Conservation (phyloP, 1,284 basidiomycete species). For the Uromyces viciae-fabae region DNA sequence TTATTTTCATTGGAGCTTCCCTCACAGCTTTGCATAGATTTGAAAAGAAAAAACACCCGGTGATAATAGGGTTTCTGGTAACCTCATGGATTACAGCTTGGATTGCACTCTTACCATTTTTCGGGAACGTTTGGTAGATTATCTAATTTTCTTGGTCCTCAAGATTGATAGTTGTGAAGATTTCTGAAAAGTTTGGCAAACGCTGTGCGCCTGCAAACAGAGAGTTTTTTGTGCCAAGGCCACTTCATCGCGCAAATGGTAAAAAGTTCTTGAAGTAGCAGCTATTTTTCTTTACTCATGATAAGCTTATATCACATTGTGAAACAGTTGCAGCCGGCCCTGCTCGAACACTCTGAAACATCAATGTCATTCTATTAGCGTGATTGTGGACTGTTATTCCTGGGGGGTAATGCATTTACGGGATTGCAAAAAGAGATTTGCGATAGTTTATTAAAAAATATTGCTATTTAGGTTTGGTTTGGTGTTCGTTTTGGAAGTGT, state of each 20-base stretch:
- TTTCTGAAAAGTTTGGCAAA: too few species aligned
- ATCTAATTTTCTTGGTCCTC: not conserved
- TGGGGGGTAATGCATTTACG: too few species aligned
- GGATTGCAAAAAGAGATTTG: too few species aligned
- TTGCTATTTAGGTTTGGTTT: constrained; percentile 10
- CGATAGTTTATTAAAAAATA: not conserved
- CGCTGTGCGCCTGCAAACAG: constrained; percentile 6
- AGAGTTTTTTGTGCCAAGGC: not conserved
- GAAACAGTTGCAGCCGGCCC: constrained; percentile 26
- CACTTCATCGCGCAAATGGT: constrained; percentile 34
- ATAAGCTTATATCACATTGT: not conserved
- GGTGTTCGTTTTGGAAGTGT: constrained; percentile 24
- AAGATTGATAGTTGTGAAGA: too few species aligned
- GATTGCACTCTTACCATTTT: constrained; percentile 35
- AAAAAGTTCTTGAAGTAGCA: not conserved
- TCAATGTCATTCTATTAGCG: constrained; percentile 36
- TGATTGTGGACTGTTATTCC: constrained; percentile 32
- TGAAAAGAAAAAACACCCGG: constrained; percentile 19
- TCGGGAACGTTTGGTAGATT: constrained; percentile 21
- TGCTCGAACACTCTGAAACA: constrained; percentile 25
- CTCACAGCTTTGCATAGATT: constrained; percentile 21
- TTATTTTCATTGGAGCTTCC: constrained; percentile 36
- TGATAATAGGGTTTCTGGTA: constrained; percentile 29
- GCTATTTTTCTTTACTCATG: not conserved
- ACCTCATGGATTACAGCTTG: constrained; percentile 41